phyloP scores from a whole-genome alignment of 371 early-diverging fungal genomes.

The Fennellomyces sp. region DNA sequence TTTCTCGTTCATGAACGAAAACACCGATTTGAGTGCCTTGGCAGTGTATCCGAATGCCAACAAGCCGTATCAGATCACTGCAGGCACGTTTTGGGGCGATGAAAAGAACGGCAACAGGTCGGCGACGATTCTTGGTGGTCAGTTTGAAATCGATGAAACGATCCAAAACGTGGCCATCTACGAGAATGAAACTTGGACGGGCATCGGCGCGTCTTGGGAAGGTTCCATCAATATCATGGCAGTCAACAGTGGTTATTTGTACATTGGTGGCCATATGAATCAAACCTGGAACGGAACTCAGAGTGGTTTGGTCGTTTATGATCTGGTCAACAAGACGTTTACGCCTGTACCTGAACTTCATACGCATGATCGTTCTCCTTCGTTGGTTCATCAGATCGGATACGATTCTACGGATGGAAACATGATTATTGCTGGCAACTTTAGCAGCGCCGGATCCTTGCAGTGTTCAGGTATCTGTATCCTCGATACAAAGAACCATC shows the following conservation, averaged over 20 bases:
- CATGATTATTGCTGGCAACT: constrained; percentile 60
- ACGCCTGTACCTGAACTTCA: constrained; percentile 23
- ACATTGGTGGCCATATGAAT: constrained; percentile 54
- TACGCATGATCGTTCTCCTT: constrained; percentile 29
- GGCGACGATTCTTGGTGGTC: constrained; percentile 43
- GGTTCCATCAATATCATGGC: constrained; percentile 34
- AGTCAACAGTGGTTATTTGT: constrained; percentile 41
- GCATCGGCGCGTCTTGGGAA: constrained; percentile 42
- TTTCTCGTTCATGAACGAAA: constrained; percentile 26
- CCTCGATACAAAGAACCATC: constrained; percentile 26
- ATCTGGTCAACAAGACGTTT: constrained; percentile 32
- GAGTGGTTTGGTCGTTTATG: constrained; percentile 35
- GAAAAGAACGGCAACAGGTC: constrained; percentile 19
- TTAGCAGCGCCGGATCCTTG: constrained; percentile 52
- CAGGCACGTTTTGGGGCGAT: constrained; percentile 38
- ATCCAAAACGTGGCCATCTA: constrained; percentile 50
- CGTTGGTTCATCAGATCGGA: constrained; percentile 47
- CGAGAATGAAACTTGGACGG: constrained; percentile 40
- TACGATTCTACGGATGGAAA: constrained; percentile 20
- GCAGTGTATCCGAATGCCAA: constrained; percentile 32
- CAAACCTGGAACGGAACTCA: constrained; percentile 7
- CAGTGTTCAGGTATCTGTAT: constrained; percentile 50
- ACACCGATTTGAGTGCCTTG: constrained; percentile 20
- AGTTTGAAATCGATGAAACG: constrained; percentile 25
- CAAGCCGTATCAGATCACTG: constrained; percentile 18